Conservation (phyloP, 2,329 filamentous ascomycete species). For the Elsinoe batatas region DNA sequence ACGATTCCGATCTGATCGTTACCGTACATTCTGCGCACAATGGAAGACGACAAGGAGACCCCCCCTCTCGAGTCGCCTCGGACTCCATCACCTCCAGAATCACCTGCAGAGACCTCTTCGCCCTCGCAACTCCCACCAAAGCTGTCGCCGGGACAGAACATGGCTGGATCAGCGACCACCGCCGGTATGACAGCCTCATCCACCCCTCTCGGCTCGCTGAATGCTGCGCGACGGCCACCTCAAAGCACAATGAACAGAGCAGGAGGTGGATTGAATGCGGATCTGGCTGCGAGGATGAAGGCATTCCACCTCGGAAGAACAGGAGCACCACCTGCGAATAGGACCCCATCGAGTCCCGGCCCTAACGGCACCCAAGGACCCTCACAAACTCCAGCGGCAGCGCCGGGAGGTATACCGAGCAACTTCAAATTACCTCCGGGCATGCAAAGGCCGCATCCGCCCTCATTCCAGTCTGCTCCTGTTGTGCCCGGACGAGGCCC, state of each 20-base stretch:
- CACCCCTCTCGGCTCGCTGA: constrained; percentile 70
- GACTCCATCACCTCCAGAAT: constrained; percentile 13
- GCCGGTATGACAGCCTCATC: constrained; percentile 66
- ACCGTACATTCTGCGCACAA: not conserved
- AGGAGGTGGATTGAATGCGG: constrained; percentile 40
- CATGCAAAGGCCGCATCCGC: constrained; percentile 28
- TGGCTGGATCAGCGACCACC: constrained; percentile 45
- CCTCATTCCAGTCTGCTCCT: constrained; percentile 40
- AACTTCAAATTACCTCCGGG: constrained; percentile 35
- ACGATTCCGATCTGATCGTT: not conserved
- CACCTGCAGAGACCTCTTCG: constrained; percentile 8
- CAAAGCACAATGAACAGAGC: constrained; percentile 33
- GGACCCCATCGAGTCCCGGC: constrained; percentile 22
- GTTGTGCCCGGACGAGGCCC: constrained; percentile 38
- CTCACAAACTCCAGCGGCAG: constrained; percentile 19
- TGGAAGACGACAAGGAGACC: constrained; percentile 8
- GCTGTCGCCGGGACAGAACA: constrained; percentile 49
- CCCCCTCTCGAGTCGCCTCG: constrained; percentile 13
- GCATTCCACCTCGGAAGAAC: constrained; percentile 58
- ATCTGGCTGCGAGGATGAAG: constrained; percentile 60
- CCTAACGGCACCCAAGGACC: constrained; percentile 6
- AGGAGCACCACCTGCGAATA: constrained; percentile 39
- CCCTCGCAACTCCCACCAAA: constrained; percentile 26
- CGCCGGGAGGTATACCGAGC: constrained; percentile 31
- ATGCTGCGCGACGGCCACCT: constrained; percentile 48